Evolutionary conservation across 1,284 basidiomycete genomes (phyloP).

Genomic region (Melampsora americana): DNA sequence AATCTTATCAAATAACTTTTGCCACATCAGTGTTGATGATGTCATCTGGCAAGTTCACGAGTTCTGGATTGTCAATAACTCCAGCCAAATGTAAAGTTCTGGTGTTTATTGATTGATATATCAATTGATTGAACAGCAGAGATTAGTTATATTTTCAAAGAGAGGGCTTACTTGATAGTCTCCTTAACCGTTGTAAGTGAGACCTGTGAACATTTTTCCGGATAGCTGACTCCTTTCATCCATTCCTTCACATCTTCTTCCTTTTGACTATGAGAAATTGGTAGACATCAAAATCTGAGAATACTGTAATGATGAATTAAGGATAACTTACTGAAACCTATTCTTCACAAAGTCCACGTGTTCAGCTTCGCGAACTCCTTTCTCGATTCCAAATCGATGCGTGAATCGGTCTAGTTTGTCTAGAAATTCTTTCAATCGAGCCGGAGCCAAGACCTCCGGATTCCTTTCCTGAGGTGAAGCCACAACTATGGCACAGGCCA

Average conservation of each 20-base stretch:
- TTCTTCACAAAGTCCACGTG: conserved; percentile 72
- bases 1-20: conserved; percentile 50
- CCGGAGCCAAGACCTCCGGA: conserved; percentile 60
- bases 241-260: conserved; percentile 70
- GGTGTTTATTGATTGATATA: not conserved
- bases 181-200: conserved; percentile 22
- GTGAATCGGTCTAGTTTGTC: conserved; percentile 65
- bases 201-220: conserved; percentile 25
- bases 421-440: conserved; percentile 65
- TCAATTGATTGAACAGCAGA: conserved; percentile 26
- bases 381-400: conserved; percentile 65
- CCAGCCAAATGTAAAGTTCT: conserved; percentile 72
- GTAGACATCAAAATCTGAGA: too few species aligned
- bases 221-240: conserved; percentile 51
- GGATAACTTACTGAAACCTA: conserved; percentile 64
- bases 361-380: conserved; percentile 61
- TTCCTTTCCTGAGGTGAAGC: conserved; percentile 71
- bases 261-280: conserved; percentile 57
- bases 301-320: not conserved
- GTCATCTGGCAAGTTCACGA: conserved; percentile 62
- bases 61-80: conserved; percentile 64
- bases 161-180: conserved; percentile 58
- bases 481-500: conserved; percentile 16
- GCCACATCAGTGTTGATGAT: conserved; percentile 66
- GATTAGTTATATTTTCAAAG: conserved; percentile 44